Evolutionary conservation across 192 early-diverging fungal species (phyloP).

Genomic region (Coemansia pectinata): DNA sequence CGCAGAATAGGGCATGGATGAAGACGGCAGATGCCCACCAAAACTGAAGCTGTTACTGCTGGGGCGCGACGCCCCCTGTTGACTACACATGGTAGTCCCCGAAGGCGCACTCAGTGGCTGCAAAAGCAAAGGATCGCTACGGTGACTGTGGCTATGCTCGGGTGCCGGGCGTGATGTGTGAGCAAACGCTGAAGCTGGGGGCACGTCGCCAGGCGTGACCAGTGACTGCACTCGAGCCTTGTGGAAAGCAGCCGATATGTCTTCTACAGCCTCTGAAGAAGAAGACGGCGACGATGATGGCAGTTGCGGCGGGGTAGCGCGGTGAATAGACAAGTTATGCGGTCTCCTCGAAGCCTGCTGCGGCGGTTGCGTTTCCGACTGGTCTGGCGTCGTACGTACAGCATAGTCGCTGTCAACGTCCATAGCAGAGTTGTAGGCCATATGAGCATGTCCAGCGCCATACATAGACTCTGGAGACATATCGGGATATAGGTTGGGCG

Average conservation of each 20-base stretch:
- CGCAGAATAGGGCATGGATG: neutral
- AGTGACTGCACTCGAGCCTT: conserved; percentile 54
- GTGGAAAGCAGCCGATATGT: conserved; percentile 37
- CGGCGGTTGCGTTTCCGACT: neutral
- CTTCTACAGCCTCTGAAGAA: conserved; percentile 19
- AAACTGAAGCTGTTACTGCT: conserved; percentile 48
- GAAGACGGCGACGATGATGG: neutral
- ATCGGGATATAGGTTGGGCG: conserved; percentile 85
- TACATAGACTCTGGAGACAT: conserved; percentile 59
- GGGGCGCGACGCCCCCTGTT: conserved; percentile 28
- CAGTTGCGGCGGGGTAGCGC: neutral
- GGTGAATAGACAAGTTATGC: conserved; percentile 5
- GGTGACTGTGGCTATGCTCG: conserved; percentile 13
- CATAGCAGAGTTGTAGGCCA: neutral
- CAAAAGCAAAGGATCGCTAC: conserved; percentile 14
- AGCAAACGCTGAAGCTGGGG: conserved; percentile 8
- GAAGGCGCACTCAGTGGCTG: conserved; percentile 37
- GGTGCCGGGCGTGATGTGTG: conserved; percentile 27
- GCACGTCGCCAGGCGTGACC: conserved; percentile 17
- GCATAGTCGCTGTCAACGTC: conserved; percentile 18
- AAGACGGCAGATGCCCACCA: neutral
- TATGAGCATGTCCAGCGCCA: conserved; percentile 39
- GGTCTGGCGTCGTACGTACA: conserved; percentile 1
- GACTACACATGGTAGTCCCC: neutral
- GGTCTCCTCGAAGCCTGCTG: conserved; percentile 2